Evolutionary conservation across 805 yeast species (phyloP).

Genomic region (Dipodascopsis uninucleata): DNA sequence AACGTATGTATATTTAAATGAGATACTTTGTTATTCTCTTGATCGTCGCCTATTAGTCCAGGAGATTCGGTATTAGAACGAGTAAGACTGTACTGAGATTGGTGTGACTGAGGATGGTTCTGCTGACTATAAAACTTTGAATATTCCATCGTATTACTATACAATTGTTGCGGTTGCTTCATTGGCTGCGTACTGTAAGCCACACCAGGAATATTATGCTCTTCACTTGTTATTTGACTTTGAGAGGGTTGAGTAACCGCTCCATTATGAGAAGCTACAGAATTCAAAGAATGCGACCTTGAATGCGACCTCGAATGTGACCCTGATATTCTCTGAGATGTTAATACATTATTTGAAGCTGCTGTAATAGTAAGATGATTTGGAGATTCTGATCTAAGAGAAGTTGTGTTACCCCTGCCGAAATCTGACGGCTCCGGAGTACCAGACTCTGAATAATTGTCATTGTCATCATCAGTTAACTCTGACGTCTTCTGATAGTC

Average conservation of each 20-base stretch:
- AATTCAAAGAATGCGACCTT: constrained; percentile 8
- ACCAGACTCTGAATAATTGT: constrained; percentile 5
- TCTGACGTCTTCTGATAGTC: constrained; percentile 34
- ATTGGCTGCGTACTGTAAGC: constrained; percentile 17
- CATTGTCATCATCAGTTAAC: constrained; percentile 45
- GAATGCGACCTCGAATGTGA: constrained; percentile 8
- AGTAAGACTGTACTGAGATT: too few species aligned
- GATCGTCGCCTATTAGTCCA: too few species aligned
- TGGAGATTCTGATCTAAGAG: neutral
- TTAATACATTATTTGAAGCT: neutral
- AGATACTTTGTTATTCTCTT: neutral
- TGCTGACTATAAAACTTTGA: too few species aligned
- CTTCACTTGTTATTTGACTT: constrained; percentile 35
- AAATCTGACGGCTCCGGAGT: constrained; percentile 4
- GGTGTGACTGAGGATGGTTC: too few species aligned
- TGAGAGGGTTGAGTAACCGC: constrained; percentile 37
- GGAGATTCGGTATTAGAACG: too few species aligned
- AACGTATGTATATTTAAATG: neutral
- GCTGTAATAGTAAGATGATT: neutral
- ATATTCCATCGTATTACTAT: neutral
- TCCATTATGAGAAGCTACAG: too few species aligned
- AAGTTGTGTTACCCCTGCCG: neutral
- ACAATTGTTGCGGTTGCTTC: constrained; percentile 27
- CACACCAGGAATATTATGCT: too few species aligned
- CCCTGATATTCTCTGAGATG: neutral